phyloP scores from a whole-genome alignment of 768 basidiomycete species.

The Fibroporia radiculosa region DNA sequence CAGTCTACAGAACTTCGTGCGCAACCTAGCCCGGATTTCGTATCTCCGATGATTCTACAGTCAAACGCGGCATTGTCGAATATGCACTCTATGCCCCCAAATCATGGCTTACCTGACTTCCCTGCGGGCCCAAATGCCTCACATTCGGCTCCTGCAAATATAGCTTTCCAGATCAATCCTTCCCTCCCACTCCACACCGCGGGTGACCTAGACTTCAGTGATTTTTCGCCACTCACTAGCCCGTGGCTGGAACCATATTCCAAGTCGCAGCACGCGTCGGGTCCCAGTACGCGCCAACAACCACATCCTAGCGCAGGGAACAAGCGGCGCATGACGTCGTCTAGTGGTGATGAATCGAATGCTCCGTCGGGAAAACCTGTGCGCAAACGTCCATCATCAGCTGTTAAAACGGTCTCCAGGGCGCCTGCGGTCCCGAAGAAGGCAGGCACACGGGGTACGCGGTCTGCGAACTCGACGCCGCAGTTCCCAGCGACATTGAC shows the following conservation, averaged over 20 bases:
- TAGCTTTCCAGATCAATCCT: slow-evolving; percentile 47
- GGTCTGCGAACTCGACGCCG: slow-evolving; percentile 56
- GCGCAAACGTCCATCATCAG: slow-evolving; percentile 49
- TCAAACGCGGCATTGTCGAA: slow-evolving; percentile 18
- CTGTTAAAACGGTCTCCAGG: slow-evolving; percentile 30
- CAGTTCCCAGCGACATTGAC: slow-evolving; percentile 28
- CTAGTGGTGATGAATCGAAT: slow-evolving; percentile 42
- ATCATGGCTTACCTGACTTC: slow-evolving; percentile 5
- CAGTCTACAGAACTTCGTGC: slow-evolving; percentile 62
- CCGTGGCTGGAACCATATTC: slow-evolving; percentile 67
- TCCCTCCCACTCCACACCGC: slow-evolving; percentile 32
- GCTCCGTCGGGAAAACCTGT: slow-evolving; percentile 27
- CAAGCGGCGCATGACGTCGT: slow-evolving; percentile 41
- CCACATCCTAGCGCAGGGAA: slow-evolving; percentile 11
- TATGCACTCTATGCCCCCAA: neutral
- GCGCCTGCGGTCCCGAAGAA: slow-evolving; percentile 1
- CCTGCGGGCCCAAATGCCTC: slow-evolving; percentile 20
- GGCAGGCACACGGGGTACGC: slow-evolving; percentile 24
- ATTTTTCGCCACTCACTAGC: slow-evolving; percentile 74
- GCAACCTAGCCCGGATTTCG: slow-evolving; percentile 47
- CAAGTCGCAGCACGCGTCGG: slow-evolving; percentile 25
- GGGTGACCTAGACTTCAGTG: slow-evolving; percentile 50
- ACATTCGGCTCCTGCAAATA: slow-evolving; percentile 65
- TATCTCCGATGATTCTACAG: slow-evolving; percentile 54
- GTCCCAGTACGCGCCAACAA: slow-evolving; percentile 12